A percentile compares a stretch with the other conserved stretches of the same genome.
Conservation (phyloP, 2,329 filamentous ascomycete genomes). For the Pseudogymnoascus sp. region DNA sequence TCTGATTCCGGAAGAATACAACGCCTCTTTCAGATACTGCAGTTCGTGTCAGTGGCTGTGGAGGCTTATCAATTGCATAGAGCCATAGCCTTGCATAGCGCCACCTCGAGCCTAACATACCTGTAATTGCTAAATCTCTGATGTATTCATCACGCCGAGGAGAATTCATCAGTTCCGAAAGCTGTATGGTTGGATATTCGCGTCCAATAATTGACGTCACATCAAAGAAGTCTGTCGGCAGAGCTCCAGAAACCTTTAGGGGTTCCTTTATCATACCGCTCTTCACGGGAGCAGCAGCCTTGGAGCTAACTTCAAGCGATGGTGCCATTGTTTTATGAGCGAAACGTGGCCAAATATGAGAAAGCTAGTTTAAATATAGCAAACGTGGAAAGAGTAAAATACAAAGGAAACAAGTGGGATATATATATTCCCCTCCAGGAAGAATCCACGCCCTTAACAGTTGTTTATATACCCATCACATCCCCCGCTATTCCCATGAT, state of each 20-base stretch:
- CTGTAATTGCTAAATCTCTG: slow-evolving; percentile 12
- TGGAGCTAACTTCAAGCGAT: not conserved
- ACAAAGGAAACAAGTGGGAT: not conserved
- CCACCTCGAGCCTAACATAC: not conserved
- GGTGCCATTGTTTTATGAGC: not conserved
- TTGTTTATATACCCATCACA: not conserved
- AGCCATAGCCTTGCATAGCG: not conserved
- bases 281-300: not conserved
- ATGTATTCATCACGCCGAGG: slow-evolving; percentile 12
- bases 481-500: not conserved
- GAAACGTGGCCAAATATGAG: not conserved
- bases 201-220: slow-evolving; percentile 12
- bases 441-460: not conserved
- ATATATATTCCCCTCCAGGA: not conserved
- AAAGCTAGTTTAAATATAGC: not conserved
- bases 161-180: slow-evolving; percentile 12
- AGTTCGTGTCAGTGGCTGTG: not conserved
- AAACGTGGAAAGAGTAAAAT: not conserved
- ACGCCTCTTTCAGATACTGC: slow-evolving; percentile 35
- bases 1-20: slow-evolving; percentile 52
- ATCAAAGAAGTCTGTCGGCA: slow-evolving; percentile 8
- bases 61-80: not conserved
- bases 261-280: slow-evolving; percentile 8
- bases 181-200: slow-evolving; percentile 4
- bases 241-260: not conserved